Conservation (phyloP, 441 rosid genomes). For the Populus hybrid region DNA sequence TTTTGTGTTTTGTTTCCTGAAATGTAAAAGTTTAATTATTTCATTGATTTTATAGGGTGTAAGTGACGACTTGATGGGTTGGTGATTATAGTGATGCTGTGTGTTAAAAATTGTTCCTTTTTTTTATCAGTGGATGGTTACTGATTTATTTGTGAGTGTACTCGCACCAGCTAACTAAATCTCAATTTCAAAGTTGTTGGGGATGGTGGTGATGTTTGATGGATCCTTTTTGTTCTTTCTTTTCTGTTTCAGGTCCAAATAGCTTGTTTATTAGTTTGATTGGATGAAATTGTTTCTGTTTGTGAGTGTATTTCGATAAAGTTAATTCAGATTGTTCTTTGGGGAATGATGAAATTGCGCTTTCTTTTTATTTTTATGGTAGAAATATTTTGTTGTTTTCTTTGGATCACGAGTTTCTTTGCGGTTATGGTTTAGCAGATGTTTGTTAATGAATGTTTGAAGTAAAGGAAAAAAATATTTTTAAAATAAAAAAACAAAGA, state of each 20-base stretch:
- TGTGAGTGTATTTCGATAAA: neutral
- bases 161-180: neutral
- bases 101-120: neutral
- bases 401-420: neutral
- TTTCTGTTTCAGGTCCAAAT: neutral
- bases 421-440: neutral
- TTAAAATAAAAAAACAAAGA: too few relatives aligned
- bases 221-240: neutral
- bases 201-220: neutral
- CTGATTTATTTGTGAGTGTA: neutral
- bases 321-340: neutral
- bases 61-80: neutral
- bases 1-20: neutral
- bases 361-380: neutral
- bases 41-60: neutral
- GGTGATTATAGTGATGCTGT: conserved; percentile 5
- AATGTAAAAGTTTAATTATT: neutral
- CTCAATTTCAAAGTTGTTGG: neutral
- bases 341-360: conserved; percentile 1
- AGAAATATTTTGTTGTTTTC: neutral
- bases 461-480: too few relatives aligned
- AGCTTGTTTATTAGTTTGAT: neutral
- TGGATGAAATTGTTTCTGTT: neutral
- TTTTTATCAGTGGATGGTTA: neutral
- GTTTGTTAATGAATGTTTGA: neutral